A percentile compares a stretch with the other conserved stretches of the same genome.
phyloP scores from a whole-genome alignment of 495 filamentous ascomycete genomes.

The Xylaria castorea region DNA sequence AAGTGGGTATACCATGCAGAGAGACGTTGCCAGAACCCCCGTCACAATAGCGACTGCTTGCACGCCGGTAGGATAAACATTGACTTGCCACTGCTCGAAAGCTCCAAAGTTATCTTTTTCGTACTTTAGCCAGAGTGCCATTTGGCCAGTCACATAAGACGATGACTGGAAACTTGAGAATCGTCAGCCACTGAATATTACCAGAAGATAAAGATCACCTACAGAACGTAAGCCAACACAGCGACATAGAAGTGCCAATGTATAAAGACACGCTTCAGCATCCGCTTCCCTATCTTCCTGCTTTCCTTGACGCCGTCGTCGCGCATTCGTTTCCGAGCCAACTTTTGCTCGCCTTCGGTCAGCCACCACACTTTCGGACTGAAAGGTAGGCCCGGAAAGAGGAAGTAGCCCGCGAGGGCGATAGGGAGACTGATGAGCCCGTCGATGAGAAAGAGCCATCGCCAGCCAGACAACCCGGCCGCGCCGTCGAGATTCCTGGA shows the following conservation, averaged over 20 bases:
- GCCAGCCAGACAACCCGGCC: neutral
- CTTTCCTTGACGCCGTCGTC: neutral
- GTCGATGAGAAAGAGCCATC: slow-evolving; percentile 4
- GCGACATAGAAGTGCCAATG: slow-evolving; percentile 4
- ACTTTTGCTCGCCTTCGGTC: neutral
- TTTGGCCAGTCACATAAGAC: neutral
- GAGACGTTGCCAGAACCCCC: neutral
- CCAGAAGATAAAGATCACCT: neutral
- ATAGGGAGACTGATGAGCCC: neutral
- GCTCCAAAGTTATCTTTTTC: neutral
- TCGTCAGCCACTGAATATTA: neutral
- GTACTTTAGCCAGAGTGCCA: slow-evolving; percentile 2
- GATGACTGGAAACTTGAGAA: neutral
- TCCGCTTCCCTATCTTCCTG: neutral
- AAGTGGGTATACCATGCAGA: slow-evolving; percentile 4
- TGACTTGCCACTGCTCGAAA: slow-evolving; percentile 7
- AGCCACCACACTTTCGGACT: slow-evolving; percentile 4
- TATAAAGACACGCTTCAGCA: neutral
- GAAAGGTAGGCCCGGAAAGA: neutral
- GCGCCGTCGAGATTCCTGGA: neutral
- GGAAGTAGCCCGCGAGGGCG: neutral
- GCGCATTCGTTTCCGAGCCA: neutral
- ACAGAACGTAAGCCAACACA: neutral
- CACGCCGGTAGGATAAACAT: neutral
- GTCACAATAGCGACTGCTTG: neutral